Evolutionary conservation across 495 filamentous ascomycete genomes (phyloP), one percentile per base, ranked within the genome.

Genomic region (Bryoglossum gracile): DNA sequence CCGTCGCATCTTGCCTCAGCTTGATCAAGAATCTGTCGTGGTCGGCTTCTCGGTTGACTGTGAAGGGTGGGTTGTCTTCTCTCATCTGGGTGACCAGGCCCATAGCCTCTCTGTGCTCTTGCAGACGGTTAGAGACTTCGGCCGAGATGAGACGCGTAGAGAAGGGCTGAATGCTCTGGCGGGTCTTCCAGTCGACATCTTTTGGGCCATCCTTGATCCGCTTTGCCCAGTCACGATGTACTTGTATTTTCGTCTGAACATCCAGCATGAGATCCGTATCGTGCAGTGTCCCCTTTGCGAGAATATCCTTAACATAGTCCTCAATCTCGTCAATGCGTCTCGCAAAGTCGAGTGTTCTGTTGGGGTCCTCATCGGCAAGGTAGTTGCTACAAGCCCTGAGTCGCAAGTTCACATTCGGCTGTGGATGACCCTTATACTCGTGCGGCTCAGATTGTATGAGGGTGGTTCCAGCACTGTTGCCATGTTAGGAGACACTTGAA

Each of bases 301-400:
- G 43, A 11, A 57, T 40, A 17, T 49, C 21, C 11, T 30, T 23
- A 10, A 57, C 19, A 24, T 51, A 57, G 4, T 51, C 46, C 28
- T 51, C 53, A 21, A 60, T 50, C 22, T 60, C 21, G 2, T 3
- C 26, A 11, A 60, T 26, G 13, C 43, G 43, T 10, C 8, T 17
- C 1, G 24, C 24, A 18, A 56, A 60, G 4, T 36, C 1, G 0
- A 54, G 38, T 13, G 36, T 30, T 3, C 57, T 50, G 40, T 54
- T 24, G 4, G 34, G 28, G 45, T 60, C 57, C 43, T 60, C 57
- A 34, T 60, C 57, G 0, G 57, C 53, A 21, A 60, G 57, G 25
- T 54, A 60, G 28, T 54, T 60, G 19, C 26, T 54, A 10, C 19
- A 22, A 18, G 49, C 25, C 5, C n/a, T 1, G 8, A 60, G 44